These are phyloP conservation scores for Achlya hypogyna DNA, from an alignment of 352 stramenopile species.

Conservation along the genomic window DNA sequence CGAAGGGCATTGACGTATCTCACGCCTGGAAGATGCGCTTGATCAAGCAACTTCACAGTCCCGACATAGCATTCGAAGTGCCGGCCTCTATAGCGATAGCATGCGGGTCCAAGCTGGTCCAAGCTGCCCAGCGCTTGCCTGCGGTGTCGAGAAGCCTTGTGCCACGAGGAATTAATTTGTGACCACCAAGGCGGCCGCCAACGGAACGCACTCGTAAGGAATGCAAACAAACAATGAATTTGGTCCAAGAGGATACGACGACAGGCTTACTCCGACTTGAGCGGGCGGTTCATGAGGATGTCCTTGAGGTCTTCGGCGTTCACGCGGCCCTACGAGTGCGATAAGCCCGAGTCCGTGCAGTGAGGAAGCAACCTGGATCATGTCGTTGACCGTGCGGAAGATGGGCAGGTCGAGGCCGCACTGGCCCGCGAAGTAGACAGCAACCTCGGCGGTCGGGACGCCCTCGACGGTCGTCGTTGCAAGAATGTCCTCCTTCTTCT, in stretches of 20 bases:
- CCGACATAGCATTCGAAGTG: too few relatives aligned
- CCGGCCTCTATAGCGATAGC: too few relatives aligned
- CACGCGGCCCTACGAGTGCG: conserved; percentile 31
- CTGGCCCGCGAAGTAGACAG: conserved; percentile 83
- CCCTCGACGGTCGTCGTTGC: conserved; percentile 87
- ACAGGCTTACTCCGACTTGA: conserved; percentile 52
- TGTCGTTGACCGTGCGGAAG: conserved; percentile 78
- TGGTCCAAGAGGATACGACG: neutral
- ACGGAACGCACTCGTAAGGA: neutral
- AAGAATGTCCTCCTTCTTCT: conserved; percentile 90
- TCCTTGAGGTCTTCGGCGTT: conserved; percentile 63
- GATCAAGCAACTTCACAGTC: too few relatives aligned
- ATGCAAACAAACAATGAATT: neutral
- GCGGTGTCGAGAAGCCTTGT: too few relatives aligned
- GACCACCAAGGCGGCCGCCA: neutral
- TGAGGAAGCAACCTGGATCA: conserved; percentile 44
- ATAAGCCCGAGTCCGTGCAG: neutral
- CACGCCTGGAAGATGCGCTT: too few relatives aligned
- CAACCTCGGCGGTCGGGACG: conserved; percentile 92
- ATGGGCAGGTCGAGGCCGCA: conserved; percentile 88
- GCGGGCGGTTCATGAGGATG: conserved; percentile 69
- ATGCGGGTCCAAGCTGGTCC: too few relatives aligned
- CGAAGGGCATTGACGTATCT: too few relatives aligned
- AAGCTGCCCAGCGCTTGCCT: too few relatives aligned
- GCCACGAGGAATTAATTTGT: too few relatives aligned